A percentile compares a stretch with the other conserved stretches of the same genome.
Conservation (phyloP, 2,329 filamentous ascomycete species). For the Calonectria montana region DNA sequence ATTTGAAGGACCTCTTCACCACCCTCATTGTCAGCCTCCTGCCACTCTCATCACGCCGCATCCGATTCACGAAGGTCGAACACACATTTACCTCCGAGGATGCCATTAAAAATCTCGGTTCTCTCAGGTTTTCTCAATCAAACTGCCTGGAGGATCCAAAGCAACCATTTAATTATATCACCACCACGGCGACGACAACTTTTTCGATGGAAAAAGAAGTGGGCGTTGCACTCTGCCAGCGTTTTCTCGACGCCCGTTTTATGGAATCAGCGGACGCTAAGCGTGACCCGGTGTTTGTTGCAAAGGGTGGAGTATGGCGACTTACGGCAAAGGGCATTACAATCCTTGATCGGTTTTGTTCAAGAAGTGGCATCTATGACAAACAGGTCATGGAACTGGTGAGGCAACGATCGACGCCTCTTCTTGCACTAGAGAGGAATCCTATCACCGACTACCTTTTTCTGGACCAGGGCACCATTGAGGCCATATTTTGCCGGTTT, state of each 20-base stretch:
- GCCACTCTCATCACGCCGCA: constrained; percentile 86
- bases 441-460: constrained; percentile 86
- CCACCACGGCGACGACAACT: constrained; percentile 95
- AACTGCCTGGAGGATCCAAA: constrained; percentile 99
- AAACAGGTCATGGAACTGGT: constrained; percentile 88
- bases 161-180: constrained; percentile 94
- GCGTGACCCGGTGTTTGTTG: constrained; percentile 80
- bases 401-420: constrained; percentile 81
- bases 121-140: constrained; percentile 96
- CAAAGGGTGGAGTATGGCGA: constrained; percentile 90
- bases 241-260: constrained; percentile 92
- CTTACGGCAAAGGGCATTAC: constrained; percentile 96
- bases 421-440: constrained; percentile 91
- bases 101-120: constrained; percentile 96
- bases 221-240: constrained; percentile 93
- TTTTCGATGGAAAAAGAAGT: constrained; percentile 99
- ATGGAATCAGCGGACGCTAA: constrained; percentile 94
- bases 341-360: constrained; percentile 89
- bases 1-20: constrained; percentile 96
- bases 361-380: constrained; percentile 93
- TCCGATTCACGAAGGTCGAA: constrained; percentile 89
- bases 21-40: constrained; percentile 92
- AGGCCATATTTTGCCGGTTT: constrained; percentile 93
- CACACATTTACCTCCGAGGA: constrained; percentile 97
- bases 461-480: constrained; percentile 85